A percentile compares a stretch with the other conserved stretches of the same genome.
Evolutionary conservation across 352 stramenopile genomes (phyloP).

Genomic region (Peronosclerospora sorghi): DNA sequence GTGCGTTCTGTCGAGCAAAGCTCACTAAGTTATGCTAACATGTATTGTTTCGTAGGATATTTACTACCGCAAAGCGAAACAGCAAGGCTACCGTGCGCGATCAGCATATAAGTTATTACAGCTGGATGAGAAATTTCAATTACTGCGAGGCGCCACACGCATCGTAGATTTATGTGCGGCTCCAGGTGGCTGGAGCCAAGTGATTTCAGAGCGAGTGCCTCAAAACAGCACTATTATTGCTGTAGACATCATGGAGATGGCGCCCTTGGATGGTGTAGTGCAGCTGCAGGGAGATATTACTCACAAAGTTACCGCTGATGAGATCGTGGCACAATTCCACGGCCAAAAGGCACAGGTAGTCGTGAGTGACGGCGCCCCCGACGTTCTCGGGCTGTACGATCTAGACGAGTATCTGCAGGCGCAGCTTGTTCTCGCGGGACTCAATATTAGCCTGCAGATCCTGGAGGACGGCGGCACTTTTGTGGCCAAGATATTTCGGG

Average conservation of each 20-base stretch:
- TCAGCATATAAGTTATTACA: slow-evolving; percentile 99
- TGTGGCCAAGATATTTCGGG: slow-evolving; percentile 80
- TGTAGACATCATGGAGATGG: slow-evolving; percentile 93
- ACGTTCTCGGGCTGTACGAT: slow-evolving; percentile 87
- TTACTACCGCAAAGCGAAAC: slow-evolving; percentile 89
- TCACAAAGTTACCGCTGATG: slow-evolving; percentile 56
- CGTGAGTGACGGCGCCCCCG: slow-evolving; percentile 97
- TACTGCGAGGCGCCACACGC: slow-evolving; percentile 83
- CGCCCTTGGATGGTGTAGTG: slow-evolving; percentile 83
- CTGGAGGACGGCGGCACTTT: slow-evolving; percentile 62
- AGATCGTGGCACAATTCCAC: slow-evolving; percentile 54
- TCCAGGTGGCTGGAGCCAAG: slow-evolving; percentile 79
- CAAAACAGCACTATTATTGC: slow-evolving; percentile 41
- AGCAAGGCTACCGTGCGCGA: slow-evolving; percentile 92
- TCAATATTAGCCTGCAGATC: slow-evolving; percentile 76
- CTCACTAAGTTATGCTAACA: neutral
- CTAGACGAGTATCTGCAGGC: slow-evolving; percentile 77
- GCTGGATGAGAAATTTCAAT: slow-evolving; percentile 95
- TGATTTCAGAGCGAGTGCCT: slow-evolving; percentile 68
- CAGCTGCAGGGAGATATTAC: slow-evolving; percentile 80
- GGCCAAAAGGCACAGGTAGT: slow-evolving; percentile 92
- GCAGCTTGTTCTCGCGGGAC: slow-evolving; percentile 61
- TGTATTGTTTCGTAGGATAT: slow-evolving; percentile 51
- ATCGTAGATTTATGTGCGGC: slow-evolving; percentile 79
- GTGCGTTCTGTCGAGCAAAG: slow-evolving; percentile 25